Percentiles rank a stretch among this genome's conserved stretches.
phyloP scores from a whole-genome alignment of 176 grass and related monocot genomes.

The Elaeis guineensis region DNA sequence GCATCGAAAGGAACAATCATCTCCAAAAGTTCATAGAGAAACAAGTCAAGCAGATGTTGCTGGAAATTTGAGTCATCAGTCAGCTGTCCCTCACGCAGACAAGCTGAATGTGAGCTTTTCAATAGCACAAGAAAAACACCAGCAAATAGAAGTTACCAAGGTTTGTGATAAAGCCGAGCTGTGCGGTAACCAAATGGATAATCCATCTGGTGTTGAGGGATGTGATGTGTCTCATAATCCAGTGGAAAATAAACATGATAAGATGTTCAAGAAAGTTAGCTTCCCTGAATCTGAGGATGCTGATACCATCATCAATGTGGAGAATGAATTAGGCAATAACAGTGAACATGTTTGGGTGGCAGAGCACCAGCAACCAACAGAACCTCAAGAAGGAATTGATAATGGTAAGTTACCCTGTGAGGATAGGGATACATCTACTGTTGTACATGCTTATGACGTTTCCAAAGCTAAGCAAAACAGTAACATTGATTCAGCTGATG shows the following conservation, averaged over 20 bases:
- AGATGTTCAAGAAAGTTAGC: neutral
- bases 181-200: neutral
- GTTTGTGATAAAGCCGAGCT: neutral
- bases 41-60: neutral
- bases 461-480: slow-evolving; percentile 9
- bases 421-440: slow-evolving; percentile 14
- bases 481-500: slow-evolving; percentile 13
- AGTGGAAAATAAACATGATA: neutral
- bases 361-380: slow-evolving; percentile 14
- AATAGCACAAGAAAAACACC: neutral
- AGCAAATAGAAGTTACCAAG: neutral
- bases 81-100: neutral
- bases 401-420: slow-evolving; percentile 18
- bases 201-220: neutral
- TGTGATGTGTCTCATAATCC: neutral
- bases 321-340: slow-evolving; percentile 14
- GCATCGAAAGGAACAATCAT: slow-evolving; percentile 7
- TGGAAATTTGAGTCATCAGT: neutral
- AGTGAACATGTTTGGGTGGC: slow-evolving; percentile 4
- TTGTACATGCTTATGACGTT: neutral
- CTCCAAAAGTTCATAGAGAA: neutral
- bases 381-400: slow-evolving; percentile 17
- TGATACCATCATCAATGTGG: slow-evolving; percentile 6
- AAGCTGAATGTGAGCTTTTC: neutral
- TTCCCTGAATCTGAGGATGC: too few species aligned